A percentile compares a stretch with the other conserved stretches of the same genome.
phyloP scores from a whole-genome alignment of 139 green algal species.

The Tetradesmus lagerheimii region DNA sequence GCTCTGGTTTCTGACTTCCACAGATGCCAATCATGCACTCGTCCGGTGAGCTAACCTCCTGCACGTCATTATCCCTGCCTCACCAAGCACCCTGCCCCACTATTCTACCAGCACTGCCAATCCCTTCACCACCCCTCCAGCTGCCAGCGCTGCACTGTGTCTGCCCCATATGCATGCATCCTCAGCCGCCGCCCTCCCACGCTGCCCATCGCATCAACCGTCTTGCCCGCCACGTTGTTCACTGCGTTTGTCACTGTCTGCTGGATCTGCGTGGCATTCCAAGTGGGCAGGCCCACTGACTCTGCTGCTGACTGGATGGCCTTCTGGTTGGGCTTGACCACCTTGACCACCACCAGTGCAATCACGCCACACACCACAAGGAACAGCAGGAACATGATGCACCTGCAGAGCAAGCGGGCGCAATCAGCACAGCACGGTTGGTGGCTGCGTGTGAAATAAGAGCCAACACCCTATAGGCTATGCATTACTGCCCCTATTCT shows the following conservation, averaged over 20 bases:
- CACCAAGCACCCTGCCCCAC: too few species aligned
- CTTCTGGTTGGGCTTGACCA: conserved; percentile 71
- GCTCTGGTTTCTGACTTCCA: too few species aligned
- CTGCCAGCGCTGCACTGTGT: not conserved
- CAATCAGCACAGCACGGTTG: not conserved
- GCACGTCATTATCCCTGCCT: too few species aligned
- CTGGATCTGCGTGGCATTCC: conserved; percentile 2
- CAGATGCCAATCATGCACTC: too few species aligned
- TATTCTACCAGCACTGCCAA: not conserved
- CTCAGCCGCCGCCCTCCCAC: conserved; percentile 11
- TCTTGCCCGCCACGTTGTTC: not conserved
- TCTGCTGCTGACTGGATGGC: conserved; percentile 41
- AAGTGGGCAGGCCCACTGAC: not conserved
- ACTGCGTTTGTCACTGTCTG: conserved; percentile 2
- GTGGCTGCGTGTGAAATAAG: too few species aligned
- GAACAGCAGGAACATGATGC: conserved; percentile 84
- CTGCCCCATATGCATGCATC: not conserved
- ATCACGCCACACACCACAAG: conserved; percentile 78
- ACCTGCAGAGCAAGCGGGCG: conserved; percentile 59
- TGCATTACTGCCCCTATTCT: too few species aligned
- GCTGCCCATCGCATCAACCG: not conserved
- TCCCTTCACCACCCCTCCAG: not conserved
- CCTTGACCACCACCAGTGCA: conserved; percentile 76
- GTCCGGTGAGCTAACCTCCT: too few species aligned
- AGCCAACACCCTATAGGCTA: too few species aligned